These are phyloP conservation scores for Novymonas esmeraldas DNA, from an alignment of 208 protist genomes.

Conservation along the genomic window DNA sequence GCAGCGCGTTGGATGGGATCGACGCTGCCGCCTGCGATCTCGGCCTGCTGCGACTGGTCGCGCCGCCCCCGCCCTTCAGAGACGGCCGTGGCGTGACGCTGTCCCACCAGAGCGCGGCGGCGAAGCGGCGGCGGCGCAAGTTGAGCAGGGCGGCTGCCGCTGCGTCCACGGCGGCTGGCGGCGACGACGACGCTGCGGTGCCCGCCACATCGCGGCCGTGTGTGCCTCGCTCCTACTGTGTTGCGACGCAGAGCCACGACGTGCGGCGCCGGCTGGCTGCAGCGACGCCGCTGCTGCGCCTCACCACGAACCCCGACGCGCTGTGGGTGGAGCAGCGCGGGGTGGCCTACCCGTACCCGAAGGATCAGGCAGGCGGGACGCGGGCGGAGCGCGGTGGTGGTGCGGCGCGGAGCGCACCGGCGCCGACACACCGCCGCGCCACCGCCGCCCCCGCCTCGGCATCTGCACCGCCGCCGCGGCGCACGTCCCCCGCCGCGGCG, in stretches of 20 bases:
- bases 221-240: constrained; percentile 39
- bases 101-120: constrained; percentile 4
- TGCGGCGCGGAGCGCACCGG: neutral
- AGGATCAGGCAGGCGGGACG: neutral
- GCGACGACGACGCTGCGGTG: neutral
- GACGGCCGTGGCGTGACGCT: neutral
- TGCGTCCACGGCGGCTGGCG: neutral
- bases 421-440: too few species aligned
- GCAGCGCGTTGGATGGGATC: neutral
- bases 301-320: constrained; percentile 55
- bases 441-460: too few species aligned
- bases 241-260: constrained; percentile 84
- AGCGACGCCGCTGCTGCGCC: constrained; percentile 58
- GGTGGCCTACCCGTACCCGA: constrained; percentile 48
- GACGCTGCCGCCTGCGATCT: constrained; percentile 5
- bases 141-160: neutral
- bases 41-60: neutral
- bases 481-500: neutral
- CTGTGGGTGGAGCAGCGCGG: constrained; percentile 78
- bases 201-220: constrained; percentile 10
- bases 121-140: constrained; percentile 8
- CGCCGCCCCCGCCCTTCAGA: constrained; percentile 5
- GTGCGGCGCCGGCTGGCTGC: constrained; percentile 55
- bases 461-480: neutral
- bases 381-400: neutral